Percentiles rank a stretch among this genome's conserved stretches.
These are phyloP conservation scores for Abelmoschus esculentus DNA, from an alignment of 345 rosid genomes.

Conservation along the genomic window DNA sequence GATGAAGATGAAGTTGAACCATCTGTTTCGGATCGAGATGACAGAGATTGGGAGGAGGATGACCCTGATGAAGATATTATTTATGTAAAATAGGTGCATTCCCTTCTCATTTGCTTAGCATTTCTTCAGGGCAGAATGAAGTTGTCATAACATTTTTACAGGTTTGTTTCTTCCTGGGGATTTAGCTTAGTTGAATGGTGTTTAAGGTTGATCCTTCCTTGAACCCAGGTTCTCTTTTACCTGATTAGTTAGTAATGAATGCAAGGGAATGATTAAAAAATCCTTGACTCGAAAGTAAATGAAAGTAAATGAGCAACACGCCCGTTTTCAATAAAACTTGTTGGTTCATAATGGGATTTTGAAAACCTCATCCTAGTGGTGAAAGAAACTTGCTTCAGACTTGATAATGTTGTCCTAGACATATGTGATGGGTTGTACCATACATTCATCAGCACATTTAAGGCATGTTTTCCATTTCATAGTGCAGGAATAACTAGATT, in stretches of 20 bases:
- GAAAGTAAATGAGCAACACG: not conserved
- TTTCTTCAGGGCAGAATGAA: not conserved
- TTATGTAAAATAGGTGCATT: slow-evolving; percentile 47
- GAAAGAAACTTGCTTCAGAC: not conserved
- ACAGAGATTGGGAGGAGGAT: slow-evolving; percentile 51
- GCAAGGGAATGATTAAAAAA: not conserved
- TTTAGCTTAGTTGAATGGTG: not conserved
- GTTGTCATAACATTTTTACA: not conserved
- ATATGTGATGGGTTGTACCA: not conserved
- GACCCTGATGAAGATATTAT: slow-evolving; percentile 74
- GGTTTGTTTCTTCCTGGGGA: slow-evolving; percentile 7
- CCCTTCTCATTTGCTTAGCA: not conserved
- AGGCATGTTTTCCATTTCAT: not conserved
- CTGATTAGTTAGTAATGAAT: not conserved
- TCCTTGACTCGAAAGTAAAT: not conserved
- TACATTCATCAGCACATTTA: not conserved
- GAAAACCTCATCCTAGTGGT: not conserved
- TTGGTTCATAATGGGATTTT: not conserved
- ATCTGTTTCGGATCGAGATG: slow-evolving; percentile 33
- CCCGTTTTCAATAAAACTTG: not conserved
- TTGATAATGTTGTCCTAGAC: not conserved
- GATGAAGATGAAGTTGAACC: slow-evolving; percentile 16
- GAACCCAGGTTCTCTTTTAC: not conserved
- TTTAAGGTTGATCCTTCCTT: not conserved
- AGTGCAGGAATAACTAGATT: no score